Conservation (phyloP, 495 filamentous ascomycete genomes). For the Talaromyces liani region DNA sequence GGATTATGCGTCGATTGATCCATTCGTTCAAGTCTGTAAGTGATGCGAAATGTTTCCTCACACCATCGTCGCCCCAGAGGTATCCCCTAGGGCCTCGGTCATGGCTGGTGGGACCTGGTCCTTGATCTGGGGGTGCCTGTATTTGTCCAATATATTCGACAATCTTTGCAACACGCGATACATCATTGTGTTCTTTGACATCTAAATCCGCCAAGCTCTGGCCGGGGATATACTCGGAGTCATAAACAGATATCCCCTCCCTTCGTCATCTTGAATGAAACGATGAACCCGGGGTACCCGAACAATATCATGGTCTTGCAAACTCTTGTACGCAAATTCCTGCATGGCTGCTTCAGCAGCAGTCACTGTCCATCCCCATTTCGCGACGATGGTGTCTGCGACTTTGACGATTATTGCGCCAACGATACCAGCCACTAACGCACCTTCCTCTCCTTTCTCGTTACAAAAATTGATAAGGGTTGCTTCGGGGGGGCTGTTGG, state of each 20-base stretch:
- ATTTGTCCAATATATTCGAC: constrained; percentile 1
- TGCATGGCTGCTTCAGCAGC: constrained; percentile 11
- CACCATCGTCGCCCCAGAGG: too few relatives aligned
- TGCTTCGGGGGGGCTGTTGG: background rate
- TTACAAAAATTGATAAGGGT: constrained; percentile 1
- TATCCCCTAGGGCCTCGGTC: too few relatives aligned
- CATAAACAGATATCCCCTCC: constrained; percentile 10
- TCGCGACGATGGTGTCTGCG: constrained; percentile 5
- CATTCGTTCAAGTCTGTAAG: too few relatives aligned
- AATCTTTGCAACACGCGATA: background rate
- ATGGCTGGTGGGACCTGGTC: constrained; percentile 5
- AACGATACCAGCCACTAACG: background rate
- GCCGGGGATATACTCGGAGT: constrained; percentile 7
- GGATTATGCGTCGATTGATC: too few relatives aligned
- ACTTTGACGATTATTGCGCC: constrained; percentile 11
- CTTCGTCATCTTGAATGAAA: constrained; percentile 1
- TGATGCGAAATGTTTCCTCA: too few relatives aligned
- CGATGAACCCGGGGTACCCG: constrained; percentile 4
- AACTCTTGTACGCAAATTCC: constrained; percentile 5
- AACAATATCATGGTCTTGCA: constrained; percentile 4
- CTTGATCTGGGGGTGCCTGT: background rate
- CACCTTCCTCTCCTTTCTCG: constrained; percentile 1
- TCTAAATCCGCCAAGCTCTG: constrained; percentile 1
- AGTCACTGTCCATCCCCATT: constrained; percentile 10
- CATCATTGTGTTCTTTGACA: background rate